A percentile compares a stretch with the other conserved stretches of the same genome.
Conservation (phyloP, 106 monocot genomes). For the Dendrobium catenatum region DNA sequence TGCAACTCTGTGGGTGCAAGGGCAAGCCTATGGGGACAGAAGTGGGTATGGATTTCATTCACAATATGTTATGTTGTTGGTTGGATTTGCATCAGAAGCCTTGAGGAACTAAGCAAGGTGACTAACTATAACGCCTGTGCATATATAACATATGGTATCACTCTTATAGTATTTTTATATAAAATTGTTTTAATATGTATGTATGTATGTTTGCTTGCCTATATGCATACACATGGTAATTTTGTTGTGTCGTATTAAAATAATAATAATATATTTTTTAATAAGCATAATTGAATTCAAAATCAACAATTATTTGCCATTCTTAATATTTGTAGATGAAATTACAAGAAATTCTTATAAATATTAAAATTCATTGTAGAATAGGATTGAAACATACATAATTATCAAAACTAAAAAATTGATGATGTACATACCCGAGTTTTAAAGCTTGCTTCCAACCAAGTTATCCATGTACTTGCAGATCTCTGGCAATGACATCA, state of each 20-base stretch:
- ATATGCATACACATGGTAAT: not conserved
- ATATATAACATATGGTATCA: too few relatives aligned
- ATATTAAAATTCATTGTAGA: not conserved
- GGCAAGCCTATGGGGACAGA: too few relatives aligned
- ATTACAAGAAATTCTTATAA: not conserved
- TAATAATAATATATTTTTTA: not conserved
- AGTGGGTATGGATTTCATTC: too few relatives aligned
- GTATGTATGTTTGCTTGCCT: not conserved
- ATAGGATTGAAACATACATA: not conserved
- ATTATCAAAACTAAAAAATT: not conserved
- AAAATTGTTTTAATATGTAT: not conserved
- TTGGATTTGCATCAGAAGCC: too few relatives aligned
- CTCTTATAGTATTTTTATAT: too few relatives aligned
- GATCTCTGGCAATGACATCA: slow-evolving; percentile 45
- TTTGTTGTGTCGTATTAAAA: not conserved
- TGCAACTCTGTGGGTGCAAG: too few relatives aligned
- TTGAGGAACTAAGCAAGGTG: too few relatives aligned
- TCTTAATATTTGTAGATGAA: not conserved
- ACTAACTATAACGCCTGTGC: too few relatives aligned
- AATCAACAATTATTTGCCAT: not conserved
- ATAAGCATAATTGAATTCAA: not conserved
- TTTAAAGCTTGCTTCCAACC: not conserved
- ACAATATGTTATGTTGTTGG: too few relatives aligned
- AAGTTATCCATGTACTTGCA: slow-evolving; percentile 10
- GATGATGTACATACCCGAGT: not conserved